These are phyloP conservation scores for Clarireedia homoeocarpa DNA, from an alignment of 2,329 filamentous ascomycete species.

Conservation along the genomic window DNA sequence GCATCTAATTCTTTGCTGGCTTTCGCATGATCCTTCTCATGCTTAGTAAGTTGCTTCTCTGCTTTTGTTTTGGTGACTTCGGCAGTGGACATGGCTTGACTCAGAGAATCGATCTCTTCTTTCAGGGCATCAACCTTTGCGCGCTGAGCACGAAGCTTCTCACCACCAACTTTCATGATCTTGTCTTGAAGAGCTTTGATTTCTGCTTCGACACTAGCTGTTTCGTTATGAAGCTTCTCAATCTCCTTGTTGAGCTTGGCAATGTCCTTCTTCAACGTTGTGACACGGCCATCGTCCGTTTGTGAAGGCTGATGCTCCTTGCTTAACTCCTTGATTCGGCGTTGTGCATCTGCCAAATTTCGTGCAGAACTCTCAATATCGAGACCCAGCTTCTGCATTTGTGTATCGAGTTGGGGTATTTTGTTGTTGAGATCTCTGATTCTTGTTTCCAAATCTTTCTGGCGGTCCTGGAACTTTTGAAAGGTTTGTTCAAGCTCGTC, in stretches of 20 bases:
- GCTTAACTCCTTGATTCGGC: conserved; percentile 76
- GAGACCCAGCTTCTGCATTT: conserved; percentile 81
- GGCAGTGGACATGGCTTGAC: conserved; percentile 75
- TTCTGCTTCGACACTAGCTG: conserved; percentile 82
- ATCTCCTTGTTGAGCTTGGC: conserved; percentile 68
- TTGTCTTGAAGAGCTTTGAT: conserved; percentile 90
- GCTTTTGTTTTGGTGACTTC: conserved; percentile 88
- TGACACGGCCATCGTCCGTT: conserved; percentile 67
- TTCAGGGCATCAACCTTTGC: conserved; percentile 85
- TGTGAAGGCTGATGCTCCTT: conserved; percentile 76
- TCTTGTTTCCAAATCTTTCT: conserved; percentile 67
- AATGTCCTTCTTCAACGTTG: conserved; percentile 70
- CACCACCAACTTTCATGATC: conserved; percentile 97
- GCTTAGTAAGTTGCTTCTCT: conserved; percentile 83
- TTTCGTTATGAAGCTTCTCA: conserved; percentile 72
- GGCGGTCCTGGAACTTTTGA: conserved; percentile 75
- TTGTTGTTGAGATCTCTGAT: conserved; percentile 67
- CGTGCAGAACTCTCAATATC: conserved; percentile 82
- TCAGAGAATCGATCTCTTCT: conserved; percentile 72
- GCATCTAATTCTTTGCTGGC: conserved; percentile 71
- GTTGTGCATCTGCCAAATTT: conserved; percentile 76
- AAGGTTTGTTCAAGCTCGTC: conserved; percentile 79
- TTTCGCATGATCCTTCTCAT: conserved; percentile 74
- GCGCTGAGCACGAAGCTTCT: conserved; percentile 83
- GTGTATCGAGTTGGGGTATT: conserved; percentile 79